Evolutionary conservation across 2,329 filamentous ascomycete species (phyloP), one percentile per base, ranked within the genome.

Genomic region (Chaetomium olivaceum): DNA sequence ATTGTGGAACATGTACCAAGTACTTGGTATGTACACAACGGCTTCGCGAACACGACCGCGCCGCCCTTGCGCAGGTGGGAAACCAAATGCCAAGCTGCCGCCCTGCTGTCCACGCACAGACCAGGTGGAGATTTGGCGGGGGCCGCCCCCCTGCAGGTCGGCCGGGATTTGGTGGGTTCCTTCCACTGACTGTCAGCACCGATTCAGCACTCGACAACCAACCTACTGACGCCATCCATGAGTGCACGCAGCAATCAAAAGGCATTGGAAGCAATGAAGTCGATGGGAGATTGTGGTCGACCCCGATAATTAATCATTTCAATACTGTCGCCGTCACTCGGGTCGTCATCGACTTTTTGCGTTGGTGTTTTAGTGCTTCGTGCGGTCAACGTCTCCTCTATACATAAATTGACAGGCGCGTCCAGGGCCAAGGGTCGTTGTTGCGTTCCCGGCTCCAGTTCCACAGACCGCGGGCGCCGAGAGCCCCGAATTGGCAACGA

Each of bases 261-360:
- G 33, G 25, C 31, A 21, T 55, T 56, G 8, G 46, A 9, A 27
- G 52, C 36, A 4, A 36, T 58, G 21, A 68, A 69, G 36, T 69
- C 68, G 14, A 61, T 21, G 12, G 68, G 67, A 12, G 50, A 61
- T 5, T 64, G 61, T 21, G 66, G 62, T 14, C 61, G 63, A 4
- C 1, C 27, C 16, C 60, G 58, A 33, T 71, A 70, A 19, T 63
- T 63, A 19, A 43, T 66, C 67, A 71, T 63, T 29, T 71, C 69
- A 56, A 71, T 64, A 19, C 64, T 67, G 50, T 68, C 65, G 2
- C 67, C 60, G 19, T 70, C 67, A 16, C 65, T 63, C 59, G 52
- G 63, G 4, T 67, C 67, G n/a, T 63, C 58, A 16, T 58, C 54
- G 7, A 3, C 31, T 19, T 7, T 48, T 46, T 23, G 36, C 14